phyloP scores from a whole-genome alignment of 2,329 filamentous ascomycete species.

The Colletotrichum sp. region DNA sequence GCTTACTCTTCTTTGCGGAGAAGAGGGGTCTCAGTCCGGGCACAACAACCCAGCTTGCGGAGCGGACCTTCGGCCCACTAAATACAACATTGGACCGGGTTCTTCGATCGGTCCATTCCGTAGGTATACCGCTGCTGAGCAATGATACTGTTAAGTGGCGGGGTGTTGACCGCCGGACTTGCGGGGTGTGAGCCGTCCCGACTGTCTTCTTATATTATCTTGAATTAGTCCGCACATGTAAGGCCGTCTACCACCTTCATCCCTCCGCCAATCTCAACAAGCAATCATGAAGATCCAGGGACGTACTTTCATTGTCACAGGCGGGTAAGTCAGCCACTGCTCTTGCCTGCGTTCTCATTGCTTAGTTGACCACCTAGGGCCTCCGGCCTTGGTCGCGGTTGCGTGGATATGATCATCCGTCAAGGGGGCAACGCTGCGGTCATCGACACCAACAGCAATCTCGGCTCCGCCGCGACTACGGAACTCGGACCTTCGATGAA shows the following conservation, averaged over 20 bases:
- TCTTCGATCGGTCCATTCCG: background rate
- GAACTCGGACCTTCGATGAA: background rate
- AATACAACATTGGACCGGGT: background rate
- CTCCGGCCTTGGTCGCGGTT: background rate
- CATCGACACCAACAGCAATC: background rate
- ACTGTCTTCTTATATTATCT: background rate
- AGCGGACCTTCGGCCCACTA: background rate
- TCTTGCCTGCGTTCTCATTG: background rate
- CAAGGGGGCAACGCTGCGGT: background rate
- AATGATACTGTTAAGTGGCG: background rate
- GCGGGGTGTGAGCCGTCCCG: rapidly evolving
- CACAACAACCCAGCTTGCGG: background rate
- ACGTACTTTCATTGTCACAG: background rate
- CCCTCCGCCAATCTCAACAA: rapidly evolving
- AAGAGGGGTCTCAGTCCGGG: background rate
- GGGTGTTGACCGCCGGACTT: background rate
- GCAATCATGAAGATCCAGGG: background rate
- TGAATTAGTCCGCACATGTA: background rate
- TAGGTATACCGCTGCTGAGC: background rate
- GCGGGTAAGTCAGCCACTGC: background rate
- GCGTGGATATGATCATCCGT: background rate
- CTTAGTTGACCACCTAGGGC: rapidly evolving
- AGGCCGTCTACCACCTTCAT: background rate
- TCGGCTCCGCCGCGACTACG: background rate
- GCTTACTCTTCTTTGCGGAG: background rate